Percentiles rank a stretch among this genome's conserved stretches.
Conservation (phyloP, 2,329 filamentous ascomycete genomes). For the Exophiala sp. region DNA sequence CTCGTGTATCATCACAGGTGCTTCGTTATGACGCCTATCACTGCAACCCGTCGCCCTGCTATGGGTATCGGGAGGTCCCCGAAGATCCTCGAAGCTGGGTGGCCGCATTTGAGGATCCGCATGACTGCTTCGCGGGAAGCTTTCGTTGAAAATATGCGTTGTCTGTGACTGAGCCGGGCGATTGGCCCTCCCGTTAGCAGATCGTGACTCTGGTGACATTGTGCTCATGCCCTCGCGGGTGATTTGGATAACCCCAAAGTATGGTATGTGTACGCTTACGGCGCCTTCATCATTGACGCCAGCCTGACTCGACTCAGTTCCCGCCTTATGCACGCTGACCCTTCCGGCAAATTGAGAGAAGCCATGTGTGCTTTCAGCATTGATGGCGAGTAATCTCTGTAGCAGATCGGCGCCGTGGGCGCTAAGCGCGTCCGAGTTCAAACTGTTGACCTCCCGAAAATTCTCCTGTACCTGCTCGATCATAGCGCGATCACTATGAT, state of each 20-base stretch:
- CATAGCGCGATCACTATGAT: constrained; percentile 38
- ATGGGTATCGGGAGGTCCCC: too few relatives aligned
- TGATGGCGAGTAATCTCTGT: constrained; percentile 37
- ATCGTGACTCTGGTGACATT: not conserved
- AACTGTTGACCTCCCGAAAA: constrained; percentile 32
- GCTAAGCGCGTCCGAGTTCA: constrained; percentile 33
- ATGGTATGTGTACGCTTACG: constrained; percentile 42
- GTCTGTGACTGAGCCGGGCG: too few relatives aligned
- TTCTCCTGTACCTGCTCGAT: constrained; percentile 36
- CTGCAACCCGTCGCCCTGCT: too few relatives aligned
- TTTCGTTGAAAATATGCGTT: too few relatives aligned
- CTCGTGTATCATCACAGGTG: too few relatives aligned
- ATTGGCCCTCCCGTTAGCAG: not conserved
- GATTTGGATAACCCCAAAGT: constrained; percentile 40
- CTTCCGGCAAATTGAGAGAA: constrained; percentile 31
- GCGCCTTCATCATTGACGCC: constrained; percentile 7
- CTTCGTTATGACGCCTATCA: too few relatives aligned
- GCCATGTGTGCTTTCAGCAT: constrained; percentile 32
- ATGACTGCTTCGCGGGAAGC: too few relatives aligned
- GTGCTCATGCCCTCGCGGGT: constrained; percentile 16
- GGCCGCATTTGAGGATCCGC: too few relatives aligned
- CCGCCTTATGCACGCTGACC: constrained; percentile 26
- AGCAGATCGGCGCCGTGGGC: constrained; percentile 33
- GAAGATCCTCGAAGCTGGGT: too few relatives aligned
- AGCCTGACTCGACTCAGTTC: too few relatives aligned